A percentile compares a stretch with the other conserved stretches of the same genome.
Conservation (phyloP, 208 protist genomes). For the Crithidia thermophila region DNA sequence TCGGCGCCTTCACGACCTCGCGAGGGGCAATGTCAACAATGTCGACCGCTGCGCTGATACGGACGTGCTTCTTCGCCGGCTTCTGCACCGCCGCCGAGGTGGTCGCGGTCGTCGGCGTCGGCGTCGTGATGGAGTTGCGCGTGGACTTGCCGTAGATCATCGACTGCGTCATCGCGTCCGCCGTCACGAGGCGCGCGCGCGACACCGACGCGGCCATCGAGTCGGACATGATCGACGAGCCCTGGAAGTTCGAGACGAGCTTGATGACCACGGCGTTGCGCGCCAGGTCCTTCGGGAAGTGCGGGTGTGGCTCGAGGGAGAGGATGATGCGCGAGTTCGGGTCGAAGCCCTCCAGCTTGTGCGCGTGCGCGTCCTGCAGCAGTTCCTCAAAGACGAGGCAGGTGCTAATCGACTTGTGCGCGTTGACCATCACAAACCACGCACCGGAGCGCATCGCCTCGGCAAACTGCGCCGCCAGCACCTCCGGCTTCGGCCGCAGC, state of each 20-base stretch:
- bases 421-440: constrained; percentile 82
- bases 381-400: constrained; percentile 68
- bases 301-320: constrained; percentile 71
- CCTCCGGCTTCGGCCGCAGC: constrained; percentile 62
- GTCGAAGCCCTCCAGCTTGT: constrained; percentile 68
- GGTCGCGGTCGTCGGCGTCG: constrained; percentile 8
- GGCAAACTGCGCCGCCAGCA: constrained; percentile 52
- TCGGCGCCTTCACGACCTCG: constrained; percentile 48
- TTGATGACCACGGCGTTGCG: constrained; percentile 58
- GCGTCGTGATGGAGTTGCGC: constrained; percentile 7
- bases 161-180: constrained; percentile 50
- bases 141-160: constrained; percentile 21
- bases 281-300: constrained; percentile 74
- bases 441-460: constrained; percentile 62
- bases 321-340: constrained; percentile 63
- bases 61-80: constrained; percentile 59
- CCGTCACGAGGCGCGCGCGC: constrained; percentile 63
- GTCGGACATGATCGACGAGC: constrained; percentile 52
- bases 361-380: constrained; percentile 52
- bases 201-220: constrained; percentile 60
- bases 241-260: constrained; percentile 57
- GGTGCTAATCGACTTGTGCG: constrained; percentile 85
- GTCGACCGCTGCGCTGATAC: constrained; percentile 79
- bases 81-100: constrained; percentile 26
- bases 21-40: constrained; percentile 81